These are phyloP conservation scores for Linnemannia elongata DNA, from an alignment of 192 early-diverging fungal species.

Conservation along the genomic window DNA sequence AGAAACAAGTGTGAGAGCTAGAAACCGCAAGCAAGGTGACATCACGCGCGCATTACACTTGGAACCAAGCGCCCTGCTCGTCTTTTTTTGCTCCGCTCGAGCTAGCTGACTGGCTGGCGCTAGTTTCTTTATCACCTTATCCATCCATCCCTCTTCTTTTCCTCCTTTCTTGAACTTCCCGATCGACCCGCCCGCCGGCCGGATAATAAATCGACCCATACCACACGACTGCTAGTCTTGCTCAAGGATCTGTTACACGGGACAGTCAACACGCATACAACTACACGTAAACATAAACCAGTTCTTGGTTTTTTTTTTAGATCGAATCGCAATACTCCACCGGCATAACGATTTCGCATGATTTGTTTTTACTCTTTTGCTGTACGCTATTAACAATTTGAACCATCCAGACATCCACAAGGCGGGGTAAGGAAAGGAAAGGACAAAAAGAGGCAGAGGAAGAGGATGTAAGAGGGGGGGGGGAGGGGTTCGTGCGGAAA, in stretches of 20 bases:
- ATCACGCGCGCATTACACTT: neutral
- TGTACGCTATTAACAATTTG: too few relatives aligned
- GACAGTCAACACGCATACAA: neutral
- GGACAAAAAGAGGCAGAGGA: neutral
- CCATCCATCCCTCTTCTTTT: too few relatives aligned
- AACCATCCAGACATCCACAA: neutral
- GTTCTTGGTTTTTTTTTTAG: neutral
- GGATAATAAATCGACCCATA: neutral
- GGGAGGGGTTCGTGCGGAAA: constrained; percentile 1
- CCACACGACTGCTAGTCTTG: neutral
- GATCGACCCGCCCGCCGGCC: neutral
- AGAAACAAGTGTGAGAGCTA: neutral
- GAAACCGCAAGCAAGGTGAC: constrained; percentile 7
- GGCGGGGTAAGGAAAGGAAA: neutral
- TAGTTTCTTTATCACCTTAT: neutral
- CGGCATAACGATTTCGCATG: constrained; percentile 5
- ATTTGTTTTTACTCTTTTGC: neutral
- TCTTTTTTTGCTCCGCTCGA: too few relatives aligned
- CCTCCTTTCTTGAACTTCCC: too few relatives aligned
- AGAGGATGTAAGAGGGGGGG: neutral
- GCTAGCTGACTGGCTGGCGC: neutral
- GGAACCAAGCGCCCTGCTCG: neutral
- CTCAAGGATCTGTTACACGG: neutral
- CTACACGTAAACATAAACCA: too few relatives aligned
- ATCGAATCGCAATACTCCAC: neutral